Evolutionary conservation across 257 asterid genomes (phyloP).

Genomic region (Thymus quinquecostatus): DNA sequence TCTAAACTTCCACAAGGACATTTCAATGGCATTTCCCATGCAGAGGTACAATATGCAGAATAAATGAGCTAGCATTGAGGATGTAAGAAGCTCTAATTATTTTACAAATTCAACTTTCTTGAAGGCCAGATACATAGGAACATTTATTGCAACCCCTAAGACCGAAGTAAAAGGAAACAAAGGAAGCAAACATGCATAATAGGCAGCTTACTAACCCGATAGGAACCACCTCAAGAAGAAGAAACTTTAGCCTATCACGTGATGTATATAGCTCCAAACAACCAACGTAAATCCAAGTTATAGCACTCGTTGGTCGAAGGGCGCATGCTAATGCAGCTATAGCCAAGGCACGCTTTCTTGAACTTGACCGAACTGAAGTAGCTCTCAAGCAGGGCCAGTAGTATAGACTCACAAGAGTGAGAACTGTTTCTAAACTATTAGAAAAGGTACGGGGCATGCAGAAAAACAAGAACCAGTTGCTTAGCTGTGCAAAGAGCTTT

Average conservation of each 20-base stretch:
- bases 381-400: constrained; percentile 93
- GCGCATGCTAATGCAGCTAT: constrained; percentile 90
- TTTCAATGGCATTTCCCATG: neutral
- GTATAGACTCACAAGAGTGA: constrained; percentile 80
- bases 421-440: constrained; percentile 87
- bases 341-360: constrained; percentile 73
- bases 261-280: constrained; percentile 61
- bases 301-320: constrained; percentile 90
- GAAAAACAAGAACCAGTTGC: constrained; percentile 97
- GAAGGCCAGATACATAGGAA: neutral
- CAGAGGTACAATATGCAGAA: neutral
- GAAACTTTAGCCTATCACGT: constrained; percentile 55
- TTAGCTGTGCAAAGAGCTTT: constrained; percentile 81
- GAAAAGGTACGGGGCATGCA: constrained; percentile 89
- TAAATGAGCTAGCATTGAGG: too few species aligned
- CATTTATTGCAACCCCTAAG: neutral
- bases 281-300: constrained; percentile 88
- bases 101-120: too few species aligned
- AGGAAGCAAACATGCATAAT: constrained; percentile 6
- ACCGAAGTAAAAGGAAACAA: constrained; percentile 1
- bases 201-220: constrained; percentile 65
- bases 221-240: constrained; percentile 73
- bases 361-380: constrained; percentile 38
- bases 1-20: neutral
- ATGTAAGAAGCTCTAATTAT: too few species aligned